phyloP scores from a whole-genome alignment of 805 yeast genomes.

The Jamesozyma rosinii region DNA sequence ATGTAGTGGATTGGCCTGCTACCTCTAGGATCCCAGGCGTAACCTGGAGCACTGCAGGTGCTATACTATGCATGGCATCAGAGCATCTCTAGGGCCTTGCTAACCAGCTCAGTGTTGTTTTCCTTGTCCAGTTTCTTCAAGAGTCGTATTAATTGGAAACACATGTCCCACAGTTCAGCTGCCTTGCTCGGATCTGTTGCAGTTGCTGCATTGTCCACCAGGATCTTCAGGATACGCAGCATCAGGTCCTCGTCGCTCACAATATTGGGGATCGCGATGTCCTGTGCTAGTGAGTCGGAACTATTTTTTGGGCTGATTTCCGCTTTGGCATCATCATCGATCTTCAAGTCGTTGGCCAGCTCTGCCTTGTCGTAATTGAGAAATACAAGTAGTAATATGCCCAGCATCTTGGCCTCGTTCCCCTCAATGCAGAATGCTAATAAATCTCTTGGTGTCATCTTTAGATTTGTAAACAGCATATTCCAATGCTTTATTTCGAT shows the following conservation, averaged over 20 bases:
- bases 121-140: conserved; percentile 25
- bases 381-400: conserved; percentile 26
- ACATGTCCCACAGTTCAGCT: conserved; percentile 30
- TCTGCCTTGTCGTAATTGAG: conserved; percentile 25
- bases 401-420: conserved; percentile 26
- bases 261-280: conserved; percentile 9
- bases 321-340: neutral
- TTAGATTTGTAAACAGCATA: conserved; percentile 16
- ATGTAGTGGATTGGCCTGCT: no score
- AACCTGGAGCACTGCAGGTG: no score
- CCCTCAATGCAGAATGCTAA: conserved; percentile 25
- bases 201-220: conserved; percentile 25
- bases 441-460: conserved; percentile 27
- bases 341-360: conserved; percentile 10
- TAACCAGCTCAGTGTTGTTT: conserved; percentile 18
- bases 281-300: neutral
- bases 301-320: neutral
- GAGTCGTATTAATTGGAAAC: conserved; percentile 27
- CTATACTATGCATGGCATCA: no score
- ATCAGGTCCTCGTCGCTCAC: conserved; percentile 27
- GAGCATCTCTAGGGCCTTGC: conserved; percentile 20
- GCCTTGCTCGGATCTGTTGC: conserved; percentile 19
- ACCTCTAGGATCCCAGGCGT: no score
- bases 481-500: conserved; percentile 30
- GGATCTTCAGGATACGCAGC: conserved; percentile 22